A percentile compares a stretch with the other conserved stretches of the same genome.
Evolutionary conservation across 768 basidiomycete genomes (phyloP).

Genomic region (Xerocomus brunneocitrinus): DNA sequence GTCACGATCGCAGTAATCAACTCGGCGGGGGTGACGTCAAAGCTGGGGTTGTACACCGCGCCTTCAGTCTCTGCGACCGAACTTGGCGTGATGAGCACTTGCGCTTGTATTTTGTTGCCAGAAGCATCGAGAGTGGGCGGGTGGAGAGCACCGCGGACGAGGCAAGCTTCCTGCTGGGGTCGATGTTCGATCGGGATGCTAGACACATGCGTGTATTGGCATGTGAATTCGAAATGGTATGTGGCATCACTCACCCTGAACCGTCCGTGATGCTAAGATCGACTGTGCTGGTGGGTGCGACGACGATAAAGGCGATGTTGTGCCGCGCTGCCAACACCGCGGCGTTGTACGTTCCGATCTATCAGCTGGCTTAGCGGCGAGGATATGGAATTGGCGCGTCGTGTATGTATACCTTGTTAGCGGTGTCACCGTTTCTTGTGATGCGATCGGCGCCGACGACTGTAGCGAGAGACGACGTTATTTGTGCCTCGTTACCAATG

Average conservation of each 20-base stretch:
- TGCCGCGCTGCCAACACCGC: slow-evolving; percentile 88
- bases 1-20: slow-evolving; percentile 94
- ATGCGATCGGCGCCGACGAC: slow-evolving; percentile 88
- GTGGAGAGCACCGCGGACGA: slow-evolving; percentile 78
- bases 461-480: slow-evolving; percentile 21
- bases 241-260: slow-evolving; percentile 38
- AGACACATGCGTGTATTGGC: neutral
- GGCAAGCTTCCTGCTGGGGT: slow-evolving; percentile 80
- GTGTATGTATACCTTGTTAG: slow-evolving; percentile 66
- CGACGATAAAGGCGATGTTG: slow-evolving; percentile 86
- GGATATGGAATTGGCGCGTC: neutral
- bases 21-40: slow-evolving; percentile 93
- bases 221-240: neutral
- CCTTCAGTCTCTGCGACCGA: slow-evolving; percentile 34
- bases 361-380: neutral
- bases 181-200: slow-evolving; percentile 93
- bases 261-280: slow-evolving; percentile 78
- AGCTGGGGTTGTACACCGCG: slow-evolving; percentile 84
- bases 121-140: slow-evolving; percentile 38
- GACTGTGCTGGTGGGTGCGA: slow-evolving; percentile 89
- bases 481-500: neutral
- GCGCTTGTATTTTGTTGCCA: slow-evolving; percentile 57
- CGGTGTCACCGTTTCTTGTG: slow-evolving; percentile 92
- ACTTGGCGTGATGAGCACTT: slow-evolving; percentile 79
- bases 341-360: slow-evolving; percentile 94